Evolutionary conservation across 495 filamentous ascomycete genomes (phyloP).

Genomic region (Daldinia grandis): DNA sequence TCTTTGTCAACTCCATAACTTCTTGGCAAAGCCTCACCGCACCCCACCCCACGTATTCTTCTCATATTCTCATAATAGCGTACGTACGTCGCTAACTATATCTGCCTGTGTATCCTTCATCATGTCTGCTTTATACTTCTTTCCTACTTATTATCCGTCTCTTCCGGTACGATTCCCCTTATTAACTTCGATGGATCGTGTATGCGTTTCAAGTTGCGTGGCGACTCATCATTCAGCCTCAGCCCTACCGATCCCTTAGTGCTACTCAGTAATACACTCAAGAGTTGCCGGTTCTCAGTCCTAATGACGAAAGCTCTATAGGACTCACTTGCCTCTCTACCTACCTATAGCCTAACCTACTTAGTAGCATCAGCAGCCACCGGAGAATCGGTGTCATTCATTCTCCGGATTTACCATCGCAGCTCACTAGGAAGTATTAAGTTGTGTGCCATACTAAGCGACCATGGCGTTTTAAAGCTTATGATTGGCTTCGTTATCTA

Average conservation of each 20-base stretch:
- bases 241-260: slow-evolving; percentile 34
- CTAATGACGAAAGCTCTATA: neutral
- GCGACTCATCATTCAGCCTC: slow-evolving; percentile 24
- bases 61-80: neutral
- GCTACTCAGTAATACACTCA: slow-evolving; percentile 5
- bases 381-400: slow-evolving; percentile 15
- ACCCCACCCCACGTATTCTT: neutral
- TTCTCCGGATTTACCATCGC: slow-evolving; percentile 16
- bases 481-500: slow-evolving; percentile 22
- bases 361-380: slow-evolving; percentile 1
- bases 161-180: neutral
- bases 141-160: neutral
- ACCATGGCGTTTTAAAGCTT: neutral
- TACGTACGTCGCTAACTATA: neutral
- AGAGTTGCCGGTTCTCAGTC: neutral
- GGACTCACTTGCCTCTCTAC: neutral
- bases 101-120: neutral
- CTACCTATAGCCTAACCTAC: neutral
- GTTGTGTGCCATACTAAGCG: slow-evolving; percentile 12
- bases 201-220: slow-evolving; percentile 2
- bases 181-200: neutral
- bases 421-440: slow-evolving; percentile 3
- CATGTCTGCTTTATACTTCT: neutral
- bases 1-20: neutral
- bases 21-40: neutral